phyloP scores from a whole-genome alignment of 2,329 filamentous ascomycete genomes.

The Cordyceps tenuipes region DNA sequence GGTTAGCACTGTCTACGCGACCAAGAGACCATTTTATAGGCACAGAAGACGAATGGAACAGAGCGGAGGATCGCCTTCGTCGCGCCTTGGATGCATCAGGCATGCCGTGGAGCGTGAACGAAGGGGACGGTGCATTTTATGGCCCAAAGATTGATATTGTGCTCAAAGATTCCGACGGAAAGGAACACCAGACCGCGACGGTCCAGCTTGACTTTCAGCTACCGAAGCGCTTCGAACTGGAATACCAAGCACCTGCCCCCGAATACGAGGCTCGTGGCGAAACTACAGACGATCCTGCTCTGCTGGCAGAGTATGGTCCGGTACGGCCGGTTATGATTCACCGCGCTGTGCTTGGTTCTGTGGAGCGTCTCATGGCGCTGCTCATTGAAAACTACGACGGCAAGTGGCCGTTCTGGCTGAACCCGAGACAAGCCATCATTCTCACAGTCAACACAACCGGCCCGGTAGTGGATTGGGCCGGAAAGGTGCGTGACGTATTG shows the following conservation, averaged over 20 bases:
- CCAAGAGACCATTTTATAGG: constrained; percentile 73
- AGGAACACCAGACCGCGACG: constrained; percentile 82
- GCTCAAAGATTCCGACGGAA: constrained; percentile 68
- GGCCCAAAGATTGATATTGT: constrained; percentile 89
- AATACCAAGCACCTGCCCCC: constrained; percentile 63
- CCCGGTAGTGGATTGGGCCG: constrained; percentile 43
- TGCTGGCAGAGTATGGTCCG: constrained; percentile 45
- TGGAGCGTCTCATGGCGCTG: constrained; percentile 78
- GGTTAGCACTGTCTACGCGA: constrained; percentile 69
- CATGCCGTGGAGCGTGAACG: constrained; percentile 63
- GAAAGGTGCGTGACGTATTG: constrained; percentile 39
- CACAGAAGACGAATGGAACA: constrained; percentile 52
- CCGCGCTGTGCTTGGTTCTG: constrained; percentile 73
- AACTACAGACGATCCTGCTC: constrained; percentile 38
- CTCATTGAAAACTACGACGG: constrained; percentile 77
- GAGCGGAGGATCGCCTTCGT: constrained; percentile 32
- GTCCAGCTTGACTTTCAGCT: constrained; percentile 88
- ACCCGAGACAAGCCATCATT: constrained; percentile 67
- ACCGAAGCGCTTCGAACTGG: constrained; percentile 69
- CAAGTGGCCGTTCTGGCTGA: constrained; percentile 82
- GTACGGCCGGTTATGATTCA: constrained; percentile 73
- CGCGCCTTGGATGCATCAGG: constrained; percentile 55
- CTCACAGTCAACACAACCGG: constrained; percentile 60
- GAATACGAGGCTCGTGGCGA: constrained; percentile 49
- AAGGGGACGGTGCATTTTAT: constrained; percentile 83